Conservation (phyloP, 192 early-diverging fungal genomes). For the Dispira parvispora region DNA sequence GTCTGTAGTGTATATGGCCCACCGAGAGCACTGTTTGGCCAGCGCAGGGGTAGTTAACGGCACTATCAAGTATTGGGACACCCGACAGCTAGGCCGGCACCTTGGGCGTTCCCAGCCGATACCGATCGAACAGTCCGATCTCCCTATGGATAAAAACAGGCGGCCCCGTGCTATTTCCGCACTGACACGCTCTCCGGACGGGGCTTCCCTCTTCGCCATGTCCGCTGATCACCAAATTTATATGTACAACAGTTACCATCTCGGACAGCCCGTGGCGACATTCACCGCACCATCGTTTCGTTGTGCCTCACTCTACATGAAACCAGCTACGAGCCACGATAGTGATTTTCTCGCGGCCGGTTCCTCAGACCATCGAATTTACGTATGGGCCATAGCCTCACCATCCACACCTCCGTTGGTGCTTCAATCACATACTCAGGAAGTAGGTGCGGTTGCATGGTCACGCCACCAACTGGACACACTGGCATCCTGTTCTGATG, state of each 20-base stretch:
- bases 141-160: slow-evolving; percentile 17
- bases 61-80: slow-evolving; percentile 69
- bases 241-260: slow-evolving; percentile 40
- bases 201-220: slow-evolving; percentile 47
- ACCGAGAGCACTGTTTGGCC: background rate
- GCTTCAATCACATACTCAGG: background rate
- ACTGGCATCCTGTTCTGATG: slow-evolving; percentile 3
- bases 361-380: slow-evolving; percentile 40
- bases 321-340: slow-evolving; percentile 52
- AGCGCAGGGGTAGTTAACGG: slow-evolving; percentile 13
- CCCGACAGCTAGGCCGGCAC: slow-evolving; percentile 31
- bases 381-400: slow-evolving; percentile 35
- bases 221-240: slow-evolving; percentile 56
- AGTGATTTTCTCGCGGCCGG: slow-evolving; percentile 53
- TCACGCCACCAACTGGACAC: background rate
- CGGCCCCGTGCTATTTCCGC: slow-evolving; percentile 39
- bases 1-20: background rate
- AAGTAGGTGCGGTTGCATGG: slow-evolving; percentile 6
- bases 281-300: slow-evolving; percentile 40
- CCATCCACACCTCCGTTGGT: background rate
- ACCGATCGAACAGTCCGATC: slow-evolving; percentile 22
- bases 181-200: slow-evolving; percentile 41
- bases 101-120: slow-evolving; percentile 22
- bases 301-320: slow-evolving; percentile 50
- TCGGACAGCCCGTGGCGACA: slow-evolving; percentile 27